A percentile compares a stretch with the other conserved stretches of the same genome.
Conservation (phyloP, 768 basidiomycete genomes). For the Suillus discolor region DNA sequence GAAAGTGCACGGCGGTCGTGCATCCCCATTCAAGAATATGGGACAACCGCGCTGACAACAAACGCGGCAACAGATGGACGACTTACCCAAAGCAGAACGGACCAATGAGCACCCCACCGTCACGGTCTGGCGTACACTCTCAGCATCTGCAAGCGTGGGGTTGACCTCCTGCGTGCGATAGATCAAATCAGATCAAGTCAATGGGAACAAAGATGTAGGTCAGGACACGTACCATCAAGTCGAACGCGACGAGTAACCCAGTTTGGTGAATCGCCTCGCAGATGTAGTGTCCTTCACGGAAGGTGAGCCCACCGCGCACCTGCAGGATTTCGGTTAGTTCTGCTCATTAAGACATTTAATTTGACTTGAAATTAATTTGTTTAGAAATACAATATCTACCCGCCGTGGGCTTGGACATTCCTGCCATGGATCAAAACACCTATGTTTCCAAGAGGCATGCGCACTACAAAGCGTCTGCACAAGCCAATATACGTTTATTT, state of each 20-base stretch:
- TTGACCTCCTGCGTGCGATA: constrained; percentile 78
- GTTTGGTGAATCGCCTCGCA: constrained; percentile 93
- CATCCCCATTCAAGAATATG: neutral
- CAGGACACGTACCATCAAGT: constrained; percentile 76
- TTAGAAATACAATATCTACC: neutral
- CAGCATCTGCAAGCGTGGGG: constrained; percentile 81
- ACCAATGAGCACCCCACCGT: constrained; percentile 88
- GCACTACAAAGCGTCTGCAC: too few relatives aligned
- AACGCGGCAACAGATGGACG: neutral
- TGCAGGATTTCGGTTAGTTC: constrained; percentile 24
- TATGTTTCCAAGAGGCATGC: neutral
- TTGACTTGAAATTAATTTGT: neutral
- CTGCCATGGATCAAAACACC: neutral
- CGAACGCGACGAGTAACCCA: constrained; percentile 86
- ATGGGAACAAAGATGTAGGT: too few relatives aligned
- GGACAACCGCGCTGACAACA: neutral
- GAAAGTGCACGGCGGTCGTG: neutral
- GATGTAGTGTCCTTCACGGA: constrained; percentile 98
- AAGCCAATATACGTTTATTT: too few relatives aligned
- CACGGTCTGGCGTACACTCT: constrained; percentile 83
- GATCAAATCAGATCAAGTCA: neutral
- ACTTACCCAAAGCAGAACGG: constrained; percentile 77
- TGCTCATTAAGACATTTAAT: constrained; percentile 10
- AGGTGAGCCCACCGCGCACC: constrained; percentile 94
- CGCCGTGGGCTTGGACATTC: neutral